A percentile compares a stretch with the other conserved stretches of the same genome.
Evolutionary conservation across 257 asterid species (phyloP).

Genomic region (Petunia secreta): DNA sequence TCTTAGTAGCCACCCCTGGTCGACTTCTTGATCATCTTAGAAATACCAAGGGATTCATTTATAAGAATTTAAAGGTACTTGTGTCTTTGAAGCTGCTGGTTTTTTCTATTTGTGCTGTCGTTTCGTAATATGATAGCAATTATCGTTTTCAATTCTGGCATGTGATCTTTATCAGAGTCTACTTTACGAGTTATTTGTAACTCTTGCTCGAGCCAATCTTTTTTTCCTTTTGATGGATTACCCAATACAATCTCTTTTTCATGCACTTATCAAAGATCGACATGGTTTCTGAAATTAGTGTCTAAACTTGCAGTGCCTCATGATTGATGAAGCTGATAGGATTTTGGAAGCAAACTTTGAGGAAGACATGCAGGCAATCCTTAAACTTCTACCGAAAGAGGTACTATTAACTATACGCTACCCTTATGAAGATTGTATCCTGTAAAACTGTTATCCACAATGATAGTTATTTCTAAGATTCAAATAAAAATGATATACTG

Average conservation of each 20-base stretch:
- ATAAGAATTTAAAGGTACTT: constrained; percentile 75
- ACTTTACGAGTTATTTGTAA: not conserved
- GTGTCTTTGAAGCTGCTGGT: not conserved
- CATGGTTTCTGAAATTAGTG: constrained; percentile 26
- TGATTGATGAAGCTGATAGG: constrained; percentile 97
- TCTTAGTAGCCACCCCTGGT: constrained; percentile 90
- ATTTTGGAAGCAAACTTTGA: constrained; percentile 94
- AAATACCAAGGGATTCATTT: constrained; percentile 83
- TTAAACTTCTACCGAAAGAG: constrained; percentile 88
- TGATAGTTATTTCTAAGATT: not conserved
- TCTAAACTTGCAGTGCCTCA: constrained; percentile 74
- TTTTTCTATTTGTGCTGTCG: constrained; percentile 1
- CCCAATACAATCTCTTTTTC: not conserved
- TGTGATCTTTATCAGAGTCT: not conserved
- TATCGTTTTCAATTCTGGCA: not conserved
- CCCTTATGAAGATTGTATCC: not conserved
- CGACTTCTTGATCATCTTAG: constrained; percentile 98
- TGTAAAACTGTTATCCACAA: not conserved
- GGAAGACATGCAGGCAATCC: constrained; percentile 88
- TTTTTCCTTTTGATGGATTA: not conserved
- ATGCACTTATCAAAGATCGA: not conserved
- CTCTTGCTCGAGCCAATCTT: not conserved
- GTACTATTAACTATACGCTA: constrained; percentile 37
- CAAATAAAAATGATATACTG: not conserved
- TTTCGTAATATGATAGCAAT: not conserved